Evolutionary conservation across 257 asterid genomes (phyloP).

Genomic region (Avicennia marina): DNA sequence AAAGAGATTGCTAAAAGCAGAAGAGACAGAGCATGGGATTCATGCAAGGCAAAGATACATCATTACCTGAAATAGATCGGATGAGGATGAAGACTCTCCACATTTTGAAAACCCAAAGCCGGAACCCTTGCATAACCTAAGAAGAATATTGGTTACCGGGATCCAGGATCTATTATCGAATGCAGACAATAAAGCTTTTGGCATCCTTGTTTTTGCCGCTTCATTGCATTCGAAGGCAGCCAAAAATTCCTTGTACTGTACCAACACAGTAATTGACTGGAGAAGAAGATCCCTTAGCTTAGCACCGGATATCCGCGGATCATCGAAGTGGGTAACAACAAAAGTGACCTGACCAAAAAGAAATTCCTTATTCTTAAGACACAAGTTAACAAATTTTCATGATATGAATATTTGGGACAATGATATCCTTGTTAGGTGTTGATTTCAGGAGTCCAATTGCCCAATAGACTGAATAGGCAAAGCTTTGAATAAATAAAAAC

Average conservation of each 20-base stretch:
- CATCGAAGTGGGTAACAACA: conserved; percentile 77
- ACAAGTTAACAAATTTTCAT: not conserved
- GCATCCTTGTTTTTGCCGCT: conserved; percentile 69
- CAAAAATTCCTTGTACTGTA: conserved; percentile 79
- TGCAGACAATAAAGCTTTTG: conserved; percentile 76
- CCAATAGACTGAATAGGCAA: not conserved
- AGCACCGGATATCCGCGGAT: conserved; percentile 89
- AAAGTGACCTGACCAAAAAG: conserved; percentile 69
- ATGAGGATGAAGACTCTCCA: conserved; percentile 87
- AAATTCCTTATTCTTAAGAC: not conserved
- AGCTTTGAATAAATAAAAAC: no score
- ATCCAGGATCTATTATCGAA: conserved; percentile 95
- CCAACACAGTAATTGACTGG: conserved; percentile 84
- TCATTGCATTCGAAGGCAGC: conserved; percentile 83
- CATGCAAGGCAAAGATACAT: not conserved
- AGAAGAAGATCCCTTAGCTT: conserved; percentile 92
- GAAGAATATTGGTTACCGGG: conserved; percentile 81
- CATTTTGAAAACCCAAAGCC: conserved; percentile 72
- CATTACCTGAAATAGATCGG: conserved; percentile 68
- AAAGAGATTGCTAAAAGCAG: conserved; percentile 2
- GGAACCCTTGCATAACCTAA: conserved; percentile 77
- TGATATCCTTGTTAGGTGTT: not conserved
- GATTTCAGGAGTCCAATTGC: not conserved
- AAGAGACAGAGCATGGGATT: conserved; percentile 7
- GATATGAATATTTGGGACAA: not conserved